Evolutionary conservation across 441 rosid genomes (phyloP), one percentile per base, ranked within the genome.

Genomic region (Aleurites moluccanus): DNA sequence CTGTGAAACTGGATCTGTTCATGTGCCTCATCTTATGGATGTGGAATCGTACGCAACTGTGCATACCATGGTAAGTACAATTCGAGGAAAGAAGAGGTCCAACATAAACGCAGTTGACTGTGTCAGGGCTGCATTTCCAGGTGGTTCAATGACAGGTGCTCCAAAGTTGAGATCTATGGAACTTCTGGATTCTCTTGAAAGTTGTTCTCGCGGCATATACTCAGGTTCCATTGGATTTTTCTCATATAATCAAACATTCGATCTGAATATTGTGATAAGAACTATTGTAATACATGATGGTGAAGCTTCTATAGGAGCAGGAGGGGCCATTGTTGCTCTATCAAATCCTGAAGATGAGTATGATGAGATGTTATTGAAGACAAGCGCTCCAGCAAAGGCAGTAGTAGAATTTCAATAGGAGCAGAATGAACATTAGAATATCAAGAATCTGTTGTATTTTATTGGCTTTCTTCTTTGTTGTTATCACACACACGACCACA

Each of bases 101-200:
- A 86, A 90, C 50, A 71, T 89, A 15, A 90, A 86, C 38, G 90
- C 97, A 35, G 85, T 91, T 1, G 93, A 87, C 53, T 93, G 96
- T 49, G 88, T 96, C 15, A 85, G 81, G 83, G 97, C 97, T 73
- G 98, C 98, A 67, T 96, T 92, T 81, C 98, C 98, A 0, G 99
- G 98, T 0, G 97, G 97, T 25, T 96, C 99, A 45, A 96, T 96
- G 99, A 96, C 97, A 0, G 99, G 99, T 63, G 99, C 99, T 2
- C 99, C 98, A 1, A 96, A 96, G 82, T 81, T 92, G 80, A 87
- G 99, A 80, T 96, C 99, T 3, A 91, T 93, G 77, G 97, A 93
- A 75, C 83, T 96, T 69, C 90, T 96, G 3, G 98, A 96, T 76
- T 88, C 93, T 57, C 76, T 93, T 1, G 98, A 96, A 77, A 88